Evolutionary conservation across 495 filamentous ascomycete species (phyloP), one percentile per base, ranked within the genome.

Genomic region (Xanthoparmelia taractica): DNA sequence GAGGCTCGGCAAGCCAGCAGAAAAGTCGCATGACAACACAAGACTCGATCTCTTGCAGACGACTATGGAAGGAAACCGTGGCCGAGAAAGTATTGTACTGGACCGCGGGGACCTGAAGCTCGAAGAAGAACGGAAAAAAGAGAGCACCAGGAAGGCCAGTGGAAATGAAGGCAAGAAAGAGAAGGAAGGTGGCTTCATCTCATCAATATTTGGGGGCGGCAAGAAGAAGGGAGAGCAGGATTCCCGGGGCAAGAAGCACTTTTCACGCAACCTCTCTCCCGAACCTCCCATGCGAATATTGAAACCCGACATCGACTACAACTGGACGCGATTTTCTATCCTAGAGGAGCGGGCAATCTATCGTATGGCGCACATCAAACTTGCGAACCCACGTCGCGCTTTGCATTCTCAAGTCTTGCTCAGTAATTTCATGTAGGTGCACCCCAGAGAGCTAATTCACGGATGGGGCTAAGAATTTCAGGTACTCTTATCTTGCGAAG

Each of bases 331-430:
- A 43, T 99, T 99, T 69, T 88, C 91, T 1, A 93, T 99, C 63
- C 79, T 97, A 54, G 94, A 97, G 75, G 94, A 99, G 75, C 81
- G 95, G 55, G 95, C 94, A 38, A 99, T 99, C 63, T 99, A 99
- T 72, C 82, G 94, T 59, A 96, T 99, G 87, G 94, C 94, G 17
- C 94, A 99, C 73, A 92, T 97, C 75, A 99, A 99, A 74, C 87
- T 99, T 59, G 94, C 94, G 6, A 99, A 99, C 71, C 94, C 94
- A 38, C 85, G 94, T 15, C 86, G 94, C 36, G 88, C 92, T 47
- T 76, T 99, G 40, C 90, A 96, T 69, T 96, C 92, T 54, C 94
- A 99, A 72, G 94, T 99, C 31, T 80, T 99, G 59, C 85, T 99
- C 68, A 97, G 92, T 75, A 99, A 99, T 70, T 99, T 99, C 74